Base-by-base conservation (phyloP, 2,329 filamentous ascomycete genomes). In the Fusarium xylarioides region DNA sequence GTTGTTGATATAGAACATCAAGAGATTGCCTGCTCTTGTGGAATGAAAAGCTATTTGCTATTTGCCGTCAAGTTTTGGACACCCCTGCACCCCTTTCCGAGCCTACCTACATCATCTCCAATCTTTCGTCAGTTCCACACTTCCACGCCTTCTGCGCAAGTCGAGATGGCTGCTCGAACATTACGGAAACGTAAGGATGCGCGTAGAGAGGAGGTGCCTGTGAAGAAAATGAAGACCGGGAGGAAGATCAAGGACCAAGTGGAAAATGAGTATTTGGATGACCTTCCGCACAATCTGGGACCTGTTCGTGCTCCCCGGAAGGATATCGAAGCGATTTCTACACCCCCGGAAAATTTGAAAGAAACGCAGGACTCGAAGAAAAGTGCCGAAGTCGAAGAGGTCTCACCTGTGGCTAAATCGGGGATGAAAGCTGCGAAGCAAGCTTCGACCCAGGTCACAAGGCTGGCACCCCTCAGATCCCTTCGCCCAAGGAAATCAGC, bases 261-360 rank as follows among this genome's bases (percentile, higher is more conserved):
- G 38, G 26, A 57, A 9, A 23, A 65, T 3, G 50, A 59, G 38
- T 30, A 42, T 52, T 40, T 53, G 23, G 70, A 75, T 42, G 67
- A 72, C 43, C 47, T 75, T 44, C 70, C 70, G n/a, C 73, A 74
- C 40, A 75, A 76, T 47, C 70, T 74, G 37, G 62, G 64, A 26
- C 63, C 70, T 56, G 64, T 47, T 52, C 68, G 44, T 38, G 19
- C 40, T 21, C n/a, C 44, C 49, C 52, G n/a, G 40, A 67, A 47
- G 50, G 61, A 63, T 28, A 21, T n/a, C 37, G 44, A 59, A 34
- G 47, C 30, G 47, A 61, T 59, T 30, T 26, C 47, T 14, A 63
- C 57, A 10, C 40, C 55, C 34, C 44, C 43, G 15, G n/a, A 43
- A 19, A 54, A 63, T 14, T 23, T 28, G 19, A 16, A 43, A 32